These are phyloP conservation scores for Aureococcus anophagefferens DNA, from an alignment of 108 stramenopile species.

Conservation along the genomic window DNA sequence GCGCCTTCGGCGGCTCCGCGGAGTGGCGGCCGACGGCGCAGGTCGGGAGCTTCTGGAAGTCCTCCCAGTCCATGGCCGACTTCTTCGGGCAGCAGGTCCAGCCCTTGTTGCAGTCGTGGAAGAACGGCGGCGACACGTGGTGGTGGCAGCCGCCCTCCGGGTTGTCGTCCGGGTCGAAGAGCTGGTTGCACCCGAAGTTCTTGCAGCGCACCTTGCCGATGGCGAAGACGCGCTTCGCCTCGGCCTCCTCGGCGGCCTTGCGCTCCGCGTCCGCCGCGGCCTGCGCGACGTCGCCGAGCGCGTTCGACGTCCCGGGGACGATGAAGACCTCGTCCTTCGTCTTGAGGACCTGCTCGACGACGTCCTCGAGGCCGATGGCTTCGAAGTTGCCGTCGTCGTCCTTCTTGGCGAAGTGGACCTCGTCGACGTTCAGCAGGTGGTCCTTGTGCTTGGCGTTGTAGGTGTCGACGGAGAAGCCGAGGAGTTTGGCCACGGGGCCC, in stretches of 20 bases:
- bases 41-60: constrained; percentile 24
- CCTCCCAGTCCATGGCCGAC: constrained; percentile 46
- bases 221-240: neutral
- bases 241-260: neutral
- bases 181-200: neutral
- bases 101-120: constrained; percentile 43
- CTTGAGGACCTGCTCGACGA: neutral
- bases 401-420: neutral
- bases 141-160: constrained; percentile 26
- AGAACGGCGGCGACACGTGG: constrained; percentile 41
- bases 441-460: neutral
- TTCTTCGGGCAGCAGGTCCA: constrained; percentile 42
- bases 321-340: neutral
- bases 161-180: neutral
- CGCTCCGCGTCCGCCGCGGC: neutral
- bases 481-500: neutral
- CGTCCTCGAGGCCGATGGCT: neutral
- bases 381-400: neutral
- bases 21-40: neutral
- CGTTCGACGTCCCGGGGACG: neutral
- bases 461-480: neutral
- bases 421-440: neutral
- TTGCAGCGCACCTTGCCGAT: neutral
- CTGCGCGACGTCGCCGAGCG: neutral
- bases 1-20: neutral